These are phyloP conservation scores for Sugiyamaella marilandica DNA, from an alignment of 805 yeast species.

Conservation along the genomic window DNA sequence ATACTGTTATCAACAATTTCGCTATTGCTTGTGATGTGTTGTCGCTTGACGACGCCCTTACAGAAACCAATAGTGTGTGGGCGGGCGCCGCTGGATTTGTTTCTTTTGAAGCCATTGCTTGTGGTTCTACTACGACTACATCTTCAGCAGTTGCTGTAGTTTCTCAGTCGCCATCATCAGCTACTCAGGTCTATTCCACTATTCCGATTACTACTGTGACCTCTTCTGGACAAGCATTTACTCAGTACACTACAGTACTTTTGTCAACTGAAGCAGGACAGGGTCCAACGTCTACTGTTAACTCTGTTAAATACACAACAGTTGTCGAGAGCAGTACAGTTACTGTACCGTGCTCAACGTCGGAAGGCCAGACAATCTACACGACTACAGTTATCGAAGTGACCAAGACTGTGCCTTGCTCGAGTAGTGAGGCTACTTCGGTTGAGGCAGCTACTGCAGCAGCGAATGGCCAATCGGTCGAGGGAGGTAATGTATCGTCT, in stretches of 20 bases:
- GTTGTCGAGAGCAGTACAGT: background rate
- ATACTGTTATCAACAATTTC: background rate
- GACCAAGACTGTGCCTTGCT: background rate
- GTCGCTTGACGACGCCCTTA: background rate
- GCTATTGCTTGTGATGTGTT: background rate
- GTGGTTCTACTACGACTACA: background rate
- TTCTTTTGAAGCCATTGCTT: background rate
- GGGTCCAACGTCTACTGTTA: background rate
- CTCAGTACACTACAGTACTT: background rate
- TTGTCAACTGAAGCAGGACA: background rate
- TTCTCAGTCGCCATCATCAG: background rate
- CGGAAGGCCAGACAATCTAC: background rate
- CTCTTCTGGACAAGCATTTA: background rate
- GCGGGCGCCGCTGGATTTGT: background rate
- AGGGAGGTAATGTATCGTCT: background rate
- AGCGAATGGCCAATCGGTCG: background rate
- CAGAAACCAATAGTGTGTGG: background rate
- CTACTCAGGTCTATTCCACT: background rate
- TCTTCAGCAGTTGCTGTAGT: background rate
- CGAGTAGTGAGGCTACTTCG: background rate
- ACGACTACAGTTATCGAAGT: background rate
- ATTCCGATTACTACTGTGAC: background rate
- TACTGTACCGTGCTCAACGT: background rate
- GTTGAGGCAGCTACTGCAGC: background rate
- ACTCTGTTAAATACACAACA: background rate